A percentile compares a stretch with the other conserved stretches of the same genome.
These are phyloP conservation scores for Bjerkandera adusta DNA, from an alignment of 1,284 basidiomycete species.

Conservation along the genomic window DNA sequence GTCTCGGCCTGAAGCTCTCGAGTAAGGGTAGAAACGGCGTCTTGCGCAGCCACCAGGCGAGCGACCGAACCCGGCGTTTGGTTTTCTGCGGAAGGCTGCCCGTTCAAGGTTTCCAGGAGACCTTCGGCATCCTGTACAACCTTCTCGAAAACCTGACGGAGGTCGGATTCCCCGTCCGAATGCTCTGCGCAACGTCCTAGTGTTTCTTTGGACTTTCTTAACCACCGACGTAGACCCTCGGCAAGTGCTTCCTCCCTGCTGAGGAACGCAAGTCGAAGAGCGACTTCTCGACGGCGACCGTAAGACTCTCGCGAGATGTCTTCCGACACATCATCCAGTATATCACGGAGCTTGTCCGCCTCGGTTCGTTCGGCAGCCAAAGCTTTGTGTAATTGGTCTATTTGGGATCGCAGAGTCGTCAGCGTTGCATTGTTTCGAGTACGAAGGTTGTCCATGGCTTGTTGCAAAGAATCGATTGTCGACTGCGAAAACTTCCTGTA, in stretches of 20 bases:
- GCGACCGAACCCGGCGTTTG: slow-evolving; percentile 36
- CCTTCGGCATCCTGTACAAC: slow-evolving; percentile 49
- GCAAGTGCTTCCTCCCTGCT: slow-evolving; percentile 64
- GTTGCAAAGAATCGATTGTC: slow-evolving; percentile 69
- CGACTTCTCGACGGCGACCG: slow-evolving; percentile 73
- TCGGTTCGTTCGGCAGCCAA: slow-evolving; percentile 43
- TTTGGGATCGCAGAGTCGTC: slow-evolving; percentile 48
- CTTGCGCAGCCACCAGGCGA: slow-evolving; percentile 58
- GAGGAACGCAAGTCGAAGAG: slow-evolving; percentile 64
- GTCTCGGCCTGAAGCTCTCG: slow-evolving; percentile 68
- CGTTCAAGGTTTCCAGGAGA: slow-evolving; percentile 46
- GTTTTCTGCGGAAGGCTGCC: slow-evolving; percentile 24
- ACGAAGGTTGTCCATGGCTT: slow-evolving; percentile 58
- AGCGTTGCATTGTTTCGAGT: slow-evolving; percentile 64
- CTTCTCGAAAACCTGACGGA: slow-evolving; percentile 32
- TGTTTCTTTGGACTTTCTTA: slow-evolving; percentile 47
- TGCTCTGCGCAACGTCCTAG: slow-evolving; percentile 23
- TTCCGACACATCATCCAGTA: slow-evolving; percentile 72
- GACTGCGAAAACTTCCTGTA: slow-evolving; percentile 83
- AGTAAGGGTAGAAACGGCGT: slow-evolving; percentile 56
- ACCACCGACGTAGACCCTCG: slow-evolving; percentile 56
- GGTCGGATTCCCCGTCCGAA: slow-evolving; percentile 18
- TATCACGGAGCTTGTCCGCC: slow-evolving; percentile 50
- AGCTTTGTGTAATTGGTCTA: slow-evolving; percentile 43
- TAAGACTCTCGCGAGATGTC: slow-evolving; percentile 74